Base-by-base conservation (phyloP, 257 asterid species). In the Solanum tacnaense region DNA sequence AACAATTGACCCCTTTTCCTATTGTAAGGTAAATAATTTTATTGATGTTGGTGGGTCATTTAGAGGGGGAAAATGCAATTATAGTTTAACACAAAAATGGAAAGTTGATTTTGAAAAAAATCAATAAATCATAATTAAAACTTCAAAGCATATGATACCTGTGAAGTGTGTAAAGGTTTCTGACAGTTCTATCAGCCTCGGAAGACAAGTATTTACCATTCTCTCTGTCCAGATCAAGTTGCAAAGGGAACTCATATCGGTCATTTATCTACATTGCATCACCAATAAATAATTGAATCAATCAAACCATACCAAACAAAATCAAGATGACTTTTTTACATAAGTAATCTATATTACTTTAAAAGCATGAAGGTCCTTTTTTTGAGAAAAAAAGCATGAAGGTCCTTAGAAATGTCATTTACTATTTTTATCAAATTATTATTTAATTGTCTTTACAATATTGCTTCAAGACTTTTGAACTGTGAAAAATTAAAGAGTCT, bases 141-240 rank as follows among this genome's bases (percentile, higher is more conserved):
- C 82, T 20, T 74, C 49, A 35, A 35, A 74, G 83, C 49, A 74
- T 35, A 35, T 35, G 20, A 74, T 74, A 96, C 99, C 99, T 97
- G 91, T 97, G 99, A 90, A 97, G 99, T 84, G 89, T 91, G 90
- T 97, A 97, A 84, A 92, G 98, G 90, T 97, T 97, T 83, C 98
- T 97, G 81, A 97, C 95, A 86, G 96, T 93, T 93, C 93, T 95
- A 93, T 97, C 98, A 25, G 98, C 98, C 0, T 97, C 98, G 35
- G 97, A 98, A 6, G 98, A 94, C 88, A 97, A 91, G 93, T 97
- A 97, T 92, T 97, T 97, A 21, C 99, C 98, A 76, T 94, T 91
- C 84, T 93, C 98, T 91, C 95, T 93, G 89, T 97, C 99, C 87
- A 97, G 95, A 91, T 97, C 99, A 88, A 97, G 98, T 92, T 96